Conservation (phyloP, 129 eudicot species). For the Saposhnikovia divaricata region DNA sequence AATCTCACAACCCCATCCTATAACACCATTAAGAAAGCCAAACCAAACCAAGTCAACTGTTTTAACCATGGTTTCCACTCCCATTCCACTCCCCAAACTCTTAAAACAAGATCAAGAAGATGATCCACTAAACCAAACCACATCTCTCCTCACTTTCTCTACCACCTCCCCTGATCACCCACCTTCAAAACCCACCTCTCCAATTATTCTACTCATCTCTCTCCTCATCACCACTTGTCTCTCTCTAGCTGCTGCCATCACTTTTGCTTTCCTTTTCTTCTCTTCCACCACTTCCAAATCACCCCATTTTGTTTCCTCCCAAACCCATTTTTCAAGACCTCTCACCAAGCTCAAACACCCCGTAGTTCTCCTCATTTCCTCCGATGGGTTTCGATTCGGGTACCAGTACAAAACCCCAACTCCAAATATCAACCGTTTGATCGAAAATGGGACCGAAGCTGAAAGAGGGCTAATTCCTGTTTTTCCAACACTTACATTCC, state of each 20-base stretch:
- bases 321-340: not conserved
- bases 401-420: not conserved
- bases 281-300: not conserved
- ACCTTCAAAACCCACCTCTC: not conserved
- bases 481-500: not conserved
- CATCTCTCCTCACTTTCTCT: conserved; percentile 1
- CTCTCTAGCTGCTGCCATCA: not conserved
- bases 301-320: not conserved
- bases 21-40: too few relatives aligned
- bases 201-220: not conserved
- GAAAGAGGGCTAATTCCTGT: not conserved
- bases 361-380: not conserved
- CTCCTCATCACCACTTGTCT: conserved; percentile 1
- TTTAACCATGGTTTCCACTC: not conserved
- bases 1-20: too few relatives aligned
- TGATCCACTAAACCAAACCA: not conserved
- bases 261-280: not conserved
- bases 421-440: not conserved
- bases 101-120: not conserved
- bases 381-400: not conserved
- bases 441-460: not conserved
- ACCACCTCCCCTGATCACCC: not conserved
- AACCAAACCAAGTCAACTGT: not conserved
- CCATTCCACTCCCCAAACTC: not conserved
- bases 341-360: not conserved